Percentiles rank a stretch among this genome's conserved stretches.
Conservation (phyloP, 2,329 filamentous ascomycete genomes). For the Ceratocystis albifundus region DNA sequence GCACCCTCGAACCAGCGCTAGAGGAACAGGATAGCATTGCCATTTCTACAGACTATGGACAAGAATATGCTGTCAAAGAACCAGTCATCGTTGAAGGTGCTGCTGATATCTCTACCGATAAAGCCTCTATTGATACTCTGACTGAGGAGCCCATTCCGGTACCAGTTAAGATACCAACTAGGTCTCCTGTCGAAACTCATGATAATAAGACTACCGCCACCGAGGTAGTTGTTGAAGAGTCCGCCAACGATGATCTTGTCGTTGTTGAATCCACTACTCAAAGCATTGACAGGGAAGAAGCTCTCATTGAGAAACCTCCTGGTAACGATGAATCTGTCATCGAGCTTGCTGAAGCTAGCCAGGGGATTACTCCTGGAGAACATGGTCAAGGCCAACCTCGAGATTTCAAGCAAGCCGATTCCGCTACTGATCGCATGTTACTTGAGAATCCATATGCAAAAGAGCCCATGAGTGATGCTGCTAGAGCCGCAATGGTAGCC, state of each 20-base stretch:
- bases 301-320: background rate
- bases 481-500: slow-evolving; percentile 21
- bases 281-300: too few relatives aligned
- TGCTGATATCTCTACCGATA: background rate
- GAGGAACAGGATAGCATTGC: too few relatives aligned
- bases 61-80: background rate
- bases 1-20: background rate
- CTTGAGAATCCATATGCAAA: background rate
- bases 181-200: background rate
- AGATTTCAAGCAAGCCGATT: background rate
- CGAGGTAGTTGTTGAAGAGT: background rate
- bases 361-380: background rate
- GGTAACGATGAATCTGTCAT: background rate
- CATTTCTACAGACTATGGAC: too few relatives aligned
- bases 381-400: background rate
- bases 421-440: too few relatives aligned
- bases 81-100: background rate
- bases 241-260: background rate
- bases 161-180: background rate
- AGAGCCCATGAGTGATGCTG: slow-evolving; percentile 13
- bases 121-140: background rate
- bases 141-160: background rate
- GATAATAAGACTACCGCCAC: background rate
- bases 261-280: background rate
- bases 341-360: background rate